A percentile compares a stretch with the other conserved stretches of the same genome.
phyloP scores from a whole-genome alignment of 768 basidiomycete species.

The Sarcodon sp. region DNA sequence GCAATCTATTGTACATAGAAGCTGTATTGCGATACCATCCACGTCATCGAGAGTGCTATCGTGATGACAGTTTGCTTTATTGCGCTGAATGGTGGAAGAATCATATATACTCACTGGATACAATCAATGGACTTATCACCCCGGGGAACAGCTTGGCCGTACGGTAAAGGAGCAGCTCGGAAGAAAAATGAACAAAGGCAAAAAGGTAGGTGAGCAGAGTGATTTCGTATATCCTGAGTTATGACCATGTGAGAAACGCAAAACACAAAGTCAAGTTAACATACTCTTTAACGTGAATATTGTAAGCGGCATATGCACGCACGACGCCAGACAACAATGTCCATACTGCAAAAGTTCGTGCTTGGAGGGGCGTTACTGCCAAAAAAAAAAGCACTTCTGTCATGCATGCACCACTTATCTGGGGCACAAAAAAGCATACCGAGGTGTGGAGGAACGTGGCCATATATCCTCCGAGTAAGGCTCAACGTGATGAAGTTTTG shows the following conservation, averaged over 20 bases:
- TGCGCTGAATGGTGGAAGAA: neutral
- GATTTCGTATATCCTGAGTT: slow-evolving; percentile 77
- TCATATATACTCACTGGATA: slow-evolving; percentile 57
- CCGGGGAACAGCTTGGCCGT: slow-evolving; percentile 51
- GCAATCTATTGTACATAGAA: slow-evolving; percentile 42
- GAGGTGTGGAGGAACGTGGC: slow-evolving; percentile 22
- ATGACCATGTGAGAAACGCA: neutral
- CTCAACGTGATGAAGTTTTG: slow-evolving; percentile 75
- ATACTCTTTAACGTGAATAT: slow-evolving; percentile 74
- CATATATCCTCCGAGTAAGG: slow-evolving; percentile 69
- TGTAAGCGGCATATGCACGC: slow-evolving; percentile 79
- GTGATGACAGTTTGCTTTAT: slow-evolving; percentile 1
- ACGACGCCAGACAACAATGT: slow-evolving; percentile 78
- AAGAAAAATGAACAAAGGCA: slow-evolving; percentile 81
- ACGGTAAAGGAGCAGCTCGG: slow-evolving; percentile 75
- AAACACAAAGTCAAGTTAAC: slow-evolving; percentile 13
- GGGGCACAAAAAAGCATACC: slow-evolving; percentile 3
- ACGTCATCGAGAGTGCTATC: slow-evolving; percentile 55
- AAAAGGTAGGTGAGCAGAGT: slow-evolving; percentile 80
- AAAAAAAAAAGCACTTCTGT: neutral
- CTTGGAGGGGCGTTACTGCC: slow-evolving; percentile 76
- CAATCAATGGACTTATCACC: slow-evolving; percentile 63
- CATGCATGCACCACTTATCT: neutral
- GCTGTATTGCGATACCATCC: slow-evolving; percentile 80
- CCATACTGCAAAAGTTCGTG: slow-evolving; percentile 87